Evolutionary conservation across 495 filamentous ascomycete species (phyloP).

Genomic region (Lepraria neglecta): DNA sequence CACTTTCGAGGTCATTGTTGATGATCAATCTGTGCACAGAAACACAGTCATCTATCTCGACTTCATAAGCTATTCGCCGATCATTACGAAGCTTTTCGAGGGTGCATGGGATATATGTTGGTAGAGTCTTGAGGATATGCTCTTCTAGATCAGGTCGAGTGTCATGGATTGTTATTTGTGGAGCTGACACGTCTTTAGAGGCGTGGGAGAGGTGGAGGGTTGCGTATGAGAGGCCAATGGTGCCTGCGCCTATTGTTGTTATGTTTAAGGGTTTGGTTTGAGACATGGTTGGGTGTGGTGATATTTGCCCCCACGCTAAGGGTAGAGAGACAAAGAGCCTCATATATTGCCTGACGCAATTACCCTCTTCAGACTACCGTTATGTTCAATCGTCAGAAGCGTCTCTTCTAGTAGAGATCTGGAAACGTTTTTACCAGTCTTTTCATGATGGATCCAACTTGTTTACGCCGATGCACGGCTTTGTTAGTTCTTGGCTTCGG

Average conservation of each 20-base stretch:
- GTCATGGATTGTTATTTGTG: slow-evolving; percentile 46
- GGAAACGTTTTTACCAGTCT: no score
- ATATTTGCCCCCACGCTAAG: background rate
- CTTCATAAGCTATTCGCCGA: background rate
- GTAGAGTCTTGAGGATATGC: slow-evolving; percentile 40
- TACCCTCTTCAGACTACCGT: background rate
- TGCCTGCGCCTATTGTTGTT: slow-evolving; percentile 50
- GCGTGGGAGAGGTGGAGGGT: slow-evolving; percentile 47
- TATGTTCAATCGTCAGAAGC: no score
- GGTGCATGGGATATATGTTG: slow-evolving; percentile 21
- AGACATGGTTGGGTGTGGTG: background rate
- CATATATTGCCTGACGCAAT: background rate
- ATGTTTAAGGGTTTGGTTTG: slow-evolving; percentile 26
- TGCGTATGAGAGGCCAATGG: slow-evolving; percentile 56
- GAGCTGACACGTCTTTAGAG: slow-evolving; percentile 21
- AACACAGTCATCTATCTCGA: background rate
- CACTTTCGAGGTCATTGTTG: slow-evolving; percentile 36
- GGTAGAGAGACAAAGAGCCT: background rate
- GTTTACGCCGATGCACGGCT: no score
- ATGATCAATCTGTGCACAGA: slow-evolving; percentile 30
- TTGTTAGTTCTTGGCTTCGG: no score
- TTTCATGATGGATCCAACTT: no score
- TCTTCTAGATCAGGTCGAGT: slow-evolving; percentile 45
- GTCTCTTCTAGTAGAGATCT: no score
- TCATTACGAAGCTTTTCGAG: background rate